Evolutionary conservation across 257 asterid genomes (phyloP), one percentile per base, ranked within the genome.

Genomic region (Solanum dulcamara): DNA sequence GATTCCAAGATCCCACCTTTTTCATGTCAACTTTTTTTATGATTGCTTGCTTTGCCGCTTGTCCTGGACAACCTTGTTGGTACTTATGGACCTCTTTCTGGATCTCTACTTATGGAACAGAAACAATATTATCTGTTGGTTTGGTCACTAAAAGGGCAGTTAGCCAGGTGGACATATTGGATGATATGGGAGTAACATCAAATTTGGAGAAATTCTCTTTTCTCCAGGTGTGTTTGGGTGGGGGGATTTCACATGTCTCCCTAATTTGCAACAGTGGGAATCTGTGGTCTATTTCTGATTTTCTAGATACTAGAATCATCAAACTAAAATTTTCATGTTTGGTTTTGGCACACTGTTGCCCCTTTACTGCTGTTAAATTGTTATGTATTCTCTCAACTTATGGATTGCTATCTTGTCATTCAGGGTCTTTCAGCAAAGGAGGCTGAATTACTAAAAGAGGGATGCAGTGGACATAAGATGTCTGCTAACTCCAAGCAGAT

Each of bases 391-490:
- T 71, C 10, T 68, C 28, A 46, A 46, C 81, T 87, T 72, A 84
- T 81, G 44, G 64, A 85, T 85, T 50, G 62, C 70, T 75, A 20
- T 86, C 83, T 85, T 86, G 24, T 88, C 87, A 77, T 87, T 64
- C 86, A 95, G 97, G 92, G 93, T 87, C 86, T 93, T 84, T 90
- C 96, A 79, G 37, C 84, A 15, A 95, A 93, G 93, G 94, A 91
- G 86, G 88, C 94, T 84, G 98, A 95, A 88, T 87, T 86, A 88
- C 89, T 53, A 72, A 94, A 85, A 88, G 98, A 94, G 84, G 92
- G 90, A 86, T 83, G 60, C 77, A 90, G 81, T 89, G 83, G 88
- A 59, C 96, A 93, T 85, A 93, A 93, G 88, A 88, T 81, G 81
- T 84, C 89, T 81, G 84, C 75, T 72, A 83, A 86, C 85, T 85